phyloP scores from a whole-genome alignment of 768 basidiomycete species.

The Inosperma sp. region DNA sequence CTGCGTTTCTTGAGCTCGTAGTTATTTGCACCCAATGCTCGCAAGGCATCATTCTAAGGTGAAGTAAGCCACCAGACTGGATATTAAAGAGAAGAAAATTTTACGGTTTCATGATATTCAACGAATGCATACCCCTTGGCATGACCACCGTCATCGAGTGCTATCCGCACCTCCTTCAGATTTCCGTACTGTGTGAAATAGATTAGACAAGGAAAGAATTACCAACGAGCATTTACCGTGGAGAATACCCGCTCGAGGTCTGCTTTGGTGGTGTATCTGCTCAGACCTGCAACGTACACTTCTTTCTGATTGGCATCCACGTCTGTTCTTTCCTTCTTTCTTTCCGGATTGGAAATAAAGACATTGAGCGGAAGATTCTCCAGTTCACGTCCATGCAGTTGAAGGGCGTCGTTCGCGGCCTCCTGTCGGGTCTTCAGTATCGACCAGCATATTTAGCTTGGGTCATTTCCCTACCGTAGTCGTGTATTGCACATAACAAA shows the following conservation, averaged over 20 bases:
- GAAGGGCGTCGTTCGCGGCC: slow-evolving; percentile 72
- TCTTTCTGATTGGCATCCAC: slow-evolving; percentile 79
- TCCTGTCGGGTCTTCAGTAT: slow-evolving; percentile 32
- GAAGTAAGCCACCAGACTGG: background rate
- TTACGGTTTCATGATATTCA: slow-evolving; percentile 81
- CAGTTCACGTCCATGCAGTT: slow-evolving; percentile 72
- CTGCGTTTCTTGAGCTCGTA: slow-evolving; percentile 85
- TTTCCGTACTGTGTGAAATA: slow-evolving; percentile 59
- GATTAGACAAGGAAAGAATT: background rate
- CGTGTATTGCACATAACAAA: slow-evolving; percentile 92
- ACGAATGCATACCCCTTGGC: slow-evolving; percentile 89
- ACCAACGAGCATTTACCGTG: slow-evolving; percentile 45
- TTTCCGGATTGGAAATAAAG: slow-evolving; percentile 83
- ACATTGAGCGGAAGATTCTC: slow-evolving; percentile 70
- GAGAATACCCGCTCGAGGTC: slow-evolving; percentile 80
- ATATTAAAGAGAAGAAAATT: slow-evolving; percentile 15
- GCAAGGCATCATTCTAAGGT: slow-evolving; percentile 59
- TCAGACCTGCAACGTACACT: slow-evolving; percentile 83
- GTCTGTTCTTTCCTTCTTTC: slow-evolving; percentile 87
- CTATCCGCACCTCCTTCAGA: slow-evolving; percentile 78
- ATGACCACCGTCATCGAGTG: slow-evolving; percentile 62
- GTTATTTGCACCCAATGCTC: slow-evolving; percentile 78
- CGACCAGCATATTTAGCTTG: background rate
- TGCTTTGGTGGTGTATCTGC: slow-evolving; percentile 65
- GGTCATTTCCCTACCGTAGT: slow-evolving; percentile 57